Evolutionary conservation across 495 filamentous ascomycete species (phyloP).

Genomic region (Lasiosphaeria miniovina): DNA sequence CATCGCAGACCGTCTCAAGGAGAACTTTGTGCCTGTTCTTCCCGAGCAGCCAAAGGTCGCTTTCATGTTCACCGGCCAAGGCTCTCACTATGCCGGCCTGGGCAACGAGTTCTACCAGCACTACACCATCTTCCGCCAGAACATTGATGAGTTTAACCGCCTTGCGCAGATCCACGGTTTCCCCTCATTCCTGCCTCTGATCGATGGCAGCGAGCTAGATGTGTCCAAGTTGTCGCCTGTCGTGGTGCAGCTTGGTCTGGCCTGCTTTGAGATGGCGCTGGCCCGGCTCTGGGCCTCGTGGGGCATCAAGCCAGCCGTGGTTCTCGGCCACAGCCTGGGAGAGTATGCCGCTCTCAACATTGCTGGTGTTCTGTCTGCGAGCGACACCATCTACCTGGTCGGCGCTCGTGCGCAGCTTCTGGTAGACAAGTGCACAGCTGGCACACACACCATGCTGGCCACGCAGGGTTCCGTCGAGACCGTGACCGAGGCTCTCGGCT

Average conservation of each 20-base stretch:
- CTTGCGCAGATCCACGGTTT: slow-evolving; percentile 68
- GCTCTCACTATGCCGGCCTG: slow-evolving; percentile 63
- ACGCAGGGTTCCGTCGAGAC: slow-evolving; percentile 45
- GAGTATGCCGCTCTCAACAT: slow-evolving; percentile 86
- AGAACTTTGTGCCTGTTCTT: slow-evolving; percentile 45
- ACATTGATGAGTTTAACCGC: slow-evolving; percentile 67
- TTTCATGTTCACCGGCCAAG: slow-evolving; percentile 71
- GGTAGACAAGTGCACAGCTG: slow-evolving; percentile 63
- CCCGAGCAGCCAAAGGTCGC: slow-evolving; percentile 54
- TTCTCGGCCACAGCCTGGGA: slow-evolving; percentile 82
- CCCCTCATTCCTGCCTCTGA: slow-evolving; percentile 62
- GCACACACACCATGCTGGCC: slow-evolving; percentile 70
- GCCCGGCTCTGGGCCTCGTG: slow-evolving; percentile 76
- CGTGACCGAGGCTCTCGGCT: slow-evolving; percentile 40
- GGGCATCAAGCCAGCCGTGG: slow-evolving; percentile 71
- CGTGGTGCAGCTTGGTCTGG: slow-evolving; percentile 72
- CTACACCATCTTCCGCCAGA: slow-evolving; percentile 62
- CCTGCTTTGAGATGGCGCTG: slow-evolving; percentile 81
- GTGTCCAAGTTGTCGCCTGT: slow-evolving; percentile 65
- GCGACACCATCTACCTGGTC: slow-evolving; percentile 77
- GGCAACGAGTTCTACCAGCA: slow-evolving; percentile 68
- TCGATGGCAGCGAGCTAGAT: slow-evolving; percentile 59
- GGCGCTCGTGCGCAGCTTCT: slow-evolving; percentile 76
- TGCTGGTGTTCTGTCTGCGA: slow-evolving; percentile 73
- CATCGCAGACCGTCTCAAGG: slow-evolving; percentile 42